Percentiles rank a stretch among this genome's conserved stretches.
These are phyloP conservation scores for Cladophialophora bantiana DNA, from an alignment of 2,329 filamentous ascomycete genomes.

Conservation along the genomic window DNA sequence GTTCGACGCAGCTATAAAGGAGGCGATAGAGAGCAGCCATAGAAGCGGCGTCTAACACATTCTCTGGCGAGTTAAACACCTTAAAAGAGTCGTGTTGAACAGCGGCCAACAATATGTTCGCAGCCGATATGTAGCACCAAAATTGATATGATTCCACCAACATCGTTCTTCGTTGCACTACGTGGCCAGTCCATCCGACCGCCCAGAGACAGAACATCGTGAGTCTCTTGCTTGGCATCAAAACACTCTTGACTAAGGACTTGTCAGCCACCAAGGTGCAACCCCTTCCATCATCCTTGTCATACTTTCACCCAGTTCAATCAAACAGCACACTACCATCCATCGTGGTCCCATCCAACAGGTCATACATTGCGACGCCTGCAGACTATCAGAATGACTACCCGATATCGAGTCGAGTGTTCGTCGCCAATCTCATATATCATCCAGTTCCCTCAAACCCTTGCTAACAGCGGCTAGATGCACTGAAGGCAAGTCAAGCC, in stretches of 20 bases:
- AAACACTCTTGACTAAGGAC: neutral
- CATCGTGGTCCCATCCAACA: no score
- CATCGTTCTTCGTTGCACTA: no score
- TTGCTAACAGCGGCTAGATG: constrained; percentile 57
- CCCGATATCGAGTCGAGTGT: constrained; percentile 72
- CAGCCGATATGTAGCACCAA: neutral
- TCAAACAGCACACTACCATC: neutral
- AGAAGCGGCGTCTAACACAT: neutral
- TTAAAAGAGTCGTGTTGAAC: no score
- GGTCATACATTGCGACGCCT: neutral
- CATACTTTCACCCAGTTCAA: neutral
- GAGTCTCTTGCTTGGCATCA: neutral
- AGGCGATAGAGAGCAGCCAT: constrained; percentile 5
- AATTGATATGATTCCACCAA: neutral
- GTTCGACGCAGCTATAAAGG: constrained; percentile 24
- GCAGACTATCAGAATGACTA: constrained; percentile 48
- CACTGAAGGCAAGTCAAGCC: constrained; percentile 62
- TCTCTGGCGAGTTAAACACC: no score
- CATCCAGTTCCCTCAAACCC: constrained; percentile 7
- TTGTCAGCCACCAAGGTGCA: neutral
- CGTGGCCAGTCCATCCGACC: no score
- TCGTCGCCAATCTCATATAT: constrained; percentile 46
- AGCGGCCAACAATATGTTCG: neutral
- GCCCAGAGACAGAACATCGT: no score
- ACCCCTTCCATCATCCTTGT: neutral